phyloP scores from a whole-genome alignment of 176 grass and related monocot species.

The Canna indica region DNA sequence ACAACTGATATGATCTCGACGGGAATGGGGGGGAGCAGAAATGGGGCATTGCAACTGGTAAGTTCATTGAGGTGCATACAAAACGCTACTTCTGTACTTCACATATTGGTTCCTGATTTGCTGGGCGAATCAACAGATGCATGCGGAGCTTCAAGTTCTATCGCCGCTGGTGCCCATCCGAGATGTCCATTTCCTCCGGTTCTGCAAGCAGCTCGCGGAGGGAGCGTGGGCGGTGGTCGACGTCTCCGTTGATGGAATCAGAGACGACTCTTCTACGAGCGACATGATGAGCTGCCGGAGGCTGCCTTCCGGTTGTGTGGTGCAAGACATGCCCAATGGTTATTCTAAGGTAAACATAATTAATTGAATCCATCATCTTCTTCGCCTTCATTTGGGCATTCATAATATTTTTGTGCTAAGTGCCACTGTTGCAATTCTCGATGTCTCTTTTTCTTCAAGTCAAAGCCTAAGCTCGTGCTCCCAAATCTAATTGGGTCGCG shows the following conservation, averaged over 20 bases:
- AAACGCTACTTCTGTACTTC: not conserved
- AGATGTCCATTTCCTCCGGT: slow-evolving; percentile 64
- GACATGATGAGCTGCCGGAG: slow-evolving; percentile 44
- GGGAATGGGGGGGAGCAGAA: slow-evolving; percentile 57
- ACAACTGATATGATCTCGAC: slow-evolving; percentile 49
- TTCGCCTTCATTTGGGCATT: not conserved
- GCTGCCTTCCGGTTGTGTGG: slow-evolving; percentile 77
- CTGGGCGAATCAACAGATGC: slow-evolving; percentile 37
- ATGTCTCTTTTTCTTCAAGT: not conserved
- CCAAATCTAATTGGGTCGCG: not conserved
- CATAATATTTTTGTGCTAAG: not conserved
- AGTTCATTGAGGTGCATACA: slow-evolving; percentile 10
- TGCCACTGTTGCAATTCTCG: not conserved
- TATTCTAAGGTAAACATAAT: slow-evolving; percentile 67
- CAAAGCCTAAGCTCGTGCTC: not conserved
- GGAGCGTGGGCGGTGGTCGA: slow-evolving; percentile 82
- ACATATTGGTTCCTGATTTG: not conserved
- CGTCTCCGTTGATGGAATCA: slow-evolving; percentile 63
- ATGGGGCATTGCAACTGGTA: slow-evolving; percentile 88
- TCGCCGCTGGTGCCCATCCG: slow-evolving; percentile 77
- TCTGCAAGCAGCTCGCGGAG: slow-evolving; percentile 67
- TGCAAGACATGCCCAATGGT: slow-evolving; percentile 68
- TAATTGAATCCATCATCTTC: not conserved
- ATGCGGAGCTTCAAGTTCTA: slow-evolving; percentile 75
- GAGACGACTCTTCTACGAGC: slow-evolving; percentile 25